Evolutionary conservation across 2,329 filamentous ascomycete genomes (phyloP), one percentile per base, ranked within the genome.

Genomic region (Teratosphaeria epicoccoides): DNA sequence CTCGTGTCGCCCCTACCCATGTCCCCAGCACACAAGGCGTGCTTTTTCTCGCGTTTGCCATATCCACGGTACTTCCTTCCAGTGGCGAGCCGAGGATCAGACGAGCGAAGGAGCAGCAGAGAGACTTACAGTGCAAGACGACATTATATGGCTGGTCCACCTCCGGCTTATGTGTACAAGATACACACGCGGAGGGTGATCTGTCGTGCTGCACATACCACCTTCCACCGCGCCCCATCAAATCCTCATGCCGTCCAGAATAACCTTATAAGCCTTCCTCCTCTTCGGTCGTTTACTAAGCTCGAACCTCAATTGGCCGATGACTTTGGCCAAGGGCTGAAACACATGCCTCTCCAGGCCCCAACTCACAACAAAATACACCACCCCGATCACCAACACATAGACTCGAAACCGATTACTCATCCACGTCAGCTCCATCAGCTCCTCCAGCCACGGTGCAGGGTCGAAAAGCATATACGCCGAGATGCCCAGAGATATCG

Each of bases 381-480:
- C 74, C 9, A 82, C 52, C 0, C 88, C 90, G 6, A 97, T 69
- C 0, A 72, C 71, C 2, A 96, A 63, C 33, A 97, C 71, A 61
- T 87, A 86, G 11, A 82, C 49, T 63, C 85, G 84, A 70, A 94
- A 98, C 49, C 77, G 73, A 59, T 74, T 71, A 33, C 82, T 83
- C 75, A 95, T 83, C 48, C 75, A 76, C 0, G 89, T 97, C 54
- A 98, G 73, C 67, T 97, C 82, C 90, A 98, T 98, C 44, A 89
- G 68, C 20, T 79, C 72, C 52, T 72, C 75, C 11, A 97, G 69
- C 78, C 84, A 85, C 20, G 75, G 69, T 0, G 84, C 80, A 0
- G 91, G 88, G 24, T 79, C 76, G 56, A 90, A 76, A 24, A 95
- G 77, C 84, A 98, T 90, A 67, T 94, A 93, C 1, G 79, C 68